Percentiles rank a stretch among this genome's conserved stretches.
Conservation (phyloP, 129 eudicot species). For the Lonicera japonica region DNA sequence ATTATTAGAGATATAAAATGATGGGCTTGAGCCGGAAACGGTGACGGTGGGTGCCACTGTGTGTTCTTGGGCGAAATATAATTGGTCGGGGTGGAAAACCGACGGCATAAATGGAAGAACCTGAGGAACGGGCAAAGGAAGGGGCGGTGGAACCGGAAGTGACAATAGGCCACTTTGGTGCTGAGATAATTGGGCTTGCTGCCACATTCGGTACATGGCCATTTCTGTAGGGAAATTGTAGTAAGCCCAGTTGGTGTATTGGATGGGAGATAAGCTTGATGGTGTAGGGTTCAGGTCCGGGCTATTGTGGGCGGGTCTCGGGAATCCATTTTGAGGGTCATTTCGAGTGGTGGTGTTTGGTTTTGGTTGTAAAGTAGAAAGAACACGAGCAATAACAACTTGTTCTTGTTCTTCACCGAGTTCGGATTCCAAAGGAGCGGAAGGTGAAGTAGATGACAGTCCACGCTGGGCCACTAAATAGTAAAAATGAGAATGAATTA, state of each 20-base stretch:
- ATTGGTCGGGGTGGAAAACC: slow-evolving; percentile 18
- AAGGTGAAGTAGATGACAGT: slow-evolving; percentile 10
- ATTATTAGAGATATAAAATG: slow-evolving; percentile 2
- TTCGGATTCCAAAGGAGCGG: slow-evolving; percentile 9
- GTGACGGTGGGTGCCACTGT: background rate
- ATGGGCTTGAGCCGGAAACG: slow-evolving; percentile 6
- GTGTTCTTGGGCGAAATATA: slow-evolving; percentile 12
- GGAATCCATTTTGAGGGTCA: background rate
- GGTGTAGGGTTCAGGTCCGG: background rate
- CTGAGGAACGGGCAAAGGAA: slow-evolving; percentile 5
- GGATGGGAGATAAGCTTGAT: slow-evolving; percentile 1
- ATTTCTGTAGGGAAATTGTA: slow-evolving; percentile 9
- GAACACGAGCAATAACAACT: slow-evolving; percentile 28
- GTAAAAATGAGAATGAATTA: background rate
- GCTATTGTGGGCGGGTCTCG: background rate
- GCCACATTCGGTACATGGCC: slow-evolving; percentile 20
- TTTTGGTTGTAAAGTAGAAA: slow-evolving; percentile 12
- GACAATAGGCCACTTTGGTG: slow-evolving; percentile 16
- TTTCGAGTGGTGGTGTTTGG: slow-evolving; percentile 7
- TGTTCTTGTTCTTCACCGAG: slow-evolving; percentile 29
- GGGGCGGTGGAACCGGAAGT: slow-evolving; percentile 6
- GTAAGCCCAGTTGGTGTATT: slow-evolving; percentile 15
- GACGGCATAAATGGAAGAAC: slow-evolving; percentile 18
- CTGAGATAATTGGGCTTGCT: slow-evolving; percentile 14
- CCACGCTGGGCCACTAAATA: slow-evolving; percentile 16